phyloP scores from a whole-genome alignment of 495 filamentous ascomycete genomes.

The Tuber magnatum region DNA sequence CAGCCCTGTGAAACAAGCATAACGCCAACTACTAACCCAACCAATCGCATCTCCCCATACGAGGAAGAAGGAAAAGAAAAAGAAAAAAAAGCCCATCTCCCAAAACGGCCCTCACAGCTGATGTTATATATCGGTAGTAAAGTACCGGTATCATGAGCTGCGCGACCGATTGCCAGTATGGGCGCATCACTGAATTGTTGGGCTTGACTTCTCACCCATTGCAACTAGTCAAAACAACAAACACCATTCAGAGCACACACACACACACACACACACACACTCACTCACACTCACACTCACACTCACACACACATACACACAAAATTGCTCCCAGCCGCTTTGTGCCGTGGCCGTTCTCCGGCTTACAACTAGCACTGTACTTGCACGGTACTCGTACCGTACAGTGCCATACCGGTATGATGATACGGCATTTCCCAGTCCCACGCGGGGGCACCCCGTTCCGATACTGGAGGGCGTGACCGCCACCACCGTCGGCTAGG shows the following conservation, averaged over 20 bases:
- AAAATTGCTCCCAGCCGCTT: slow-evolving; percentile 5
- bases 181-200: background rate
- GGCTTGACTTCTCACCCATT: background rate
- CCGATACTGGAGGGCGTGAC: background rate
- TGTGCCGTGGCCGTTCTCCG: background rate
- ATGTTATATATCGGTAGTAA: background rate
- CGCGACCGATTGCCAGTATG: background rate
- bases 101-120: background rate
- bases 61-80: background rate
- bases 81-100: background rate
- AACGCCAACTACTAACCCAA: background rate
- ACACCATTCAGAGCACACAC: slow-evolving; percentile 7
- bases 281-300: background rate
- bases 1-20: background rate
- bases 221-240: background rate
- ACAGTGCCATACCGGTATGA: background rate
- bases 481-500: background rate
- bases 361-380: background rate
- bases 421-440: background rate
- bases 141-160: background rate
- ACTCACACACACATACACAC: slow-evolving; percentile 2
- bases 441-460: background rate
- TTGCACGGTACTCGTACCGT: no score
- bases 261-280: background rate
- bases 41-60: background rate